phyloP scores from a whole-genome alignment of 768 basidiomycete species.

The Suillus cothurnatus region DNA sequence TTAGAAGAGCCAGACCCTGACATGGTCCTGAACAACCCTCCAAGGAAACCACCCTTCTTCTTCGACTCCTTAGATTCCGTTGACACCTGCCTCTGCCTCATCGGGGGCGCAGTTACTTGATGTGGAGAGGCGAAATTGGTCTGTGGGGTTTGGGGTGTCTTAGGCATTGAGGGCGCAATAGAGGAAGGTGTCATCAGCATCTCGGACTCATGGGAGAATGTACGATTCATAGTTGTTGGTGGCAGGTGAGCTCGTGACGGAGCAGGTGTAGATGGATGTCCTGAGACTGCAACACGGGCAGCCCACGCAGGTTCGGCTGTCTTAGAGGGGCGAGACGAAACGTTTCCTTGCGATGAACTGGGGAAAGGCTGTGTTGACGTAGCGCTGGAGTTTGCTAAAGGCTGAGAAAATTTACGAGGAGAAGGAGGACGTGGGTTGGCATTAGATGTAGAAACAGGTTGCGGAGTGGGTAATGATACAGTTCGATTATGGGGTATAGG shows the following conservation, averaged over 20 bases:
- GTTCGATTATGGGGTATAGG: conserved; percentile 35
- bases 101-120: conserved; percentile 18
- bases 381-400: conserved; percentile 24
- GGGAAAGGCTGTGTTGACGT: conserved; percentile 32
- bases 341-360: conserved; percentile 14
- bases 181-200: conserved; percentile 68
- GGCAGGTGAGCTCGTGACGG: conserved; percentile 26
- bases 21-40: conserved; percentile 32
- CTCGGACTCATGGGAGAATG: conserved; percentile 51
- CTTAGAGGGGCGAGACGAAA: neutral
- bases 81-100: conserved; percentile 26
- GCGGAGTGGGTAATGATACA: conserved; percentile 36
- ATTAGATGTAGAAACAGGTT: conserved; percentile 18
- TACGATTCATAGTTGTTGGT: conserved; percentile 33
- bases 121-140: conserved; percentile 5
- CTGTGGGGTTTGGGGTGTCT: conserved; percentile 28
- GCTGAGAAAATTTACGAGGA: conserved; percentile 32
- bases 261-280: conserved; percentile 33
- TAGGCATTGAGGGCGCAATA: conserved; percentile 50
- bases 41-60: conserved; percentile 33
- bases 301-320: conserved; percentile 14
- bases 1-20: conserved; percentile 35
- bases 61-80: conserved; percentile 37
- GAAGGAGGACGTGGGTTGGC: conserved; percentile 22
- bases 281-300: conserved; percentile 31